Conservation (phyloP, 2,329 filamentous ascomycete genomes). For the Cucurbitaria berberidis region DNA sequence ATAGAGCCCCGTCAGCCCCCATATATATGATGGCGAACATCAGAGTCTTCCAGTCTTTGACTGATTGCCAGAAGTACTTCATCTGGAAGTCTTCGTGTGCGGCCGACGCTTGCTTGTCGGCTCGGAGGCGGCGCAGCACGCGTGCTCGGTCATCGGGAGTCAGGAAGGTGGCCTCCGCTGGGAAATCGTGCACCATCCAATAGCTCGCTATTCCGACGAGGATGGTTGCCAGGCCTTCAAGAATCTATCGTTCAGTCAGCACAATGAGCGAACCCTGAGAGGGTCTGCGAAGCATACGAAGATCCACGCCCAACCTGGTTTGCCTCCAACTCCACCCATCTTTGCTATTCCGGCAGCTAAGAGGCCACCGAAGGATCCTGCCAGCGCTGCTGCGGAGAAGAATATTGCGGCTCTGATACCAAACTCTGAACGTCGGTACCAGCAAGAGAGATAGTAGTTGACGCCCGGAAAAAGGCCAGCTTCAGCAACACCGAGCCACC, state of each 20-base stretch:
- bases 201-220: slow-evolving; percentile 68
- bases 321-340: slow-evolving; percentile 67
- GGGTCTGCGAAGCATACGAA: slow-evolving; percentile 43
- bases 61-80: slow-evolving; percentile 71
- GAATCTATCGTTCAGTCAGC: slow-evolving; percentile 46
- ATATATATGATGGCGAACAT: slow-evolving; percentile 77
- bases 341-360: slow-evolving; percentile 73
- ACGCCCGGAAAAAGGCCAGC: slow-evolving; percentile 70
- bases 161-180: slow-evolving; percentile 76
- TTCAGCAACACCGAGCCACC: slow-evolving; percentile 75
- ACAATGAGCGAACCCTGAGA: neutral
- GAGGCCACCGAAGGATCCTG: slow-evolving; percentile 78
- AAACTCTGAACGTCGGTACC: slow-evolving; percentile 82
- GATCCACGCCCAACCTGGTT: slow-evolving; percentile 54
- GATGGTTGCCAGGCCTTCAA: slow-evolving; percentile 74
- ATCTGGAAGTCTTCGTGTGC: slow-evolving; percentile 76
- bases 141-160: slow-evolving; percentile 71
- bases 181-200: slow-evolving; percentile 82
- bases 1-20: slow-evolving; percentile 72
- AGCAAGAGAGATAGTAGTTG: slow-evolving; percentile 82
- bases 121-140: slow-evolving; percentile 72
- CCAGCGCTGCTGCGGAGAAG: slow-evolving; percentile 81
- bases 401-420: slow-evolving; percentile 82
- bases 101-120: slow-evolving; percentile 77
- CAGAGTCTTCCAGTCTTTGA: slow-evolving; percentile 87